Percentiles rank a stretch among this genome's conserved stretches.
Evolutionary conservation across 176 grass and related monocot species (phyloP).

Genomic region (Zizania latifolia): DNA sequence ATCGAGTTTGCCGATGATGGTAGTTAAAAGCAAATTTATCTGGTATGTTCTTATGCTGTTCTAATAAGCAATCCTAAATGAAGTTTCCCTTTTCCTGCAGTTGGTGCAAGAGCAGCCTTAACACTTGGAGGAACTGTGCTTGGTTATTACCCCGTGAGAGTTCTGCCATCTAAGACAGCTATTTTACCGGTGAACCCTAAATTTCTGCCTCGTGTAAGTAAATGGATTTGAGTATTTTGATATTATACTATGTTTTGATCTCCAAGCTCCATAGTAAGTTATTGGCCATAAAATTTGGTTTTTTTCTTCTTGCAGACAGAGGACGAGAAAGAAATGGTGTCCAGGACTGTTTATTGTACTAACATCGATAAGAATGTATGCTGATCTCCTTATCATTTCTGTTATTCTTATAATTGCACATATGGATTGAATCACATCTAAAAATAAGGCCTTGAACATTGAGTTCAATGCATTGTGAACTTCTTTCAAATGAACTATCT

Average conservation of each 20-base stretch:
- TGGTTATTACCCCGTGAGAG: constrained; percentile 91
- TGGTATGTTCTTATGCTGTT: neutral
- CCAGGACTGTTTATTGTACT: constrained; percentile 97
- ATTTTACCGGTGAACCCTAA: constrained; percentile 97
- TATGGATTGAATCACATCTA: neutral
- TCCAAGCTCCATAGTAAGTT: neutral
- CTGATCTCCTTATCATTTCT: constrained; percentile 4
- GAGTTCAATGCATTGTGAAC: neutral
- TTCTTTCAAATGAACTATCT: neutral
- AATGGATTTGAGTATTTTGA: neutral
- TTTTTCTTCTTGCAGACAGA: constrained; percentile 58
- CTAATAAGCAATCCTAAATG: constrained; percentile 16
- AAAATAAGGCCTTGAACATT: neutral
- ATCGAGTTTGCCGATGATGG: constrained; percentile 98
- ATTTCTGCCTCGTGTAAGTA: constrained; percentile 81
- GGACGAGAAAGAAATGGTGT: constrained; percentile 95
- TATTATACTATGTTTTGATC: neutral
- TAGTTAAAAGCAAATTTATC: constrained; percentile 34
- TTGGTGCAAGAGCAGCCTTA: constrained; percentile 81
- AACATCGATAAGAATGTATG: constrained; percentile 95
- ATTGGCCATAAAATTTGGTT: neutral
- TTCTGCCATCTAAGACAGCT: constrained; percentile 90
- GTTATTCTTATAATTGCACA: neutral
- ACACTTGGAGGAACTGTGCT: constrained; percentile 74
- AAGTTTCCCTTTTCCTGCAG: constrained; percentile 36